These are phyloP conservation scores for Shiraia sp. DNA, from an alignment of 2,329 filamentous ascomycete species.

Conservation along the genomic window DNA sequence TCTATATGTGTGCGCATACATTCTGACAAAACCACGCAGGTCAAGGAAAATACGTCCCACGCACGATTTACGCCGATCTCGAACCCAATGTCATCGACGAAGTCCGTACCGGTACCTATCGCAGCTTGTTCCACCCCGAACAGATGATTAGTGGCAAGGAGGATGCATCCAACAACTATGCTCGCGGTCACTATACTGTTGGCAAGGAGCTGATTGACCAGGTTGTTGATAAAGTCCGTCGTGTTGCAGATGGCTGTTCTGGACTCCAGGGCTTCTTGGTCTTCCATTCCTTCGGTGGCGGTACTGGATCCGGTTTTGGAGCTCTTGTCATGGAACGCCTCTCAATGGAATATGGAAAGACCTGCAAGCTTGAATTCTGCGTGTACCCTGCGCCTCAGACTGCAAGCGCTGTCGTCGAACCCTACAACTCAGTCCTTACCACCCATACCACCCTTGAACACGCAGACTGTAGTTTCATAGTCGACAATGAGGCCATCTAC, in stretches of 20 bases:
- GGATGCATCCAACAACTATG: conserved; percentile 99
- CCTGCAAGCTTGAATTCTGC: conserved; percentile 99
- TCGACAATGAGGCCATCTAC: conserved; percentile 99
- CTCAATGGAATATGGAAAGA: conserved; percentile 99
- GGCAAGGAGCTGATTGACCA: conserved; percentile 99
- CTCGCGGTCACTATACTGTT: conserved; percentile 98
- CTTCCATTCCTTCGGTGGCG: conserved; percentile 99
- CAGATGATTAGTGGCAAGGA: conserved; percentile 99
- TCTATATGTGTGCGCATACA: too few relatives aligned
- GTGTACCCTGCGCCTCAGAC: conserved; percentile 98
- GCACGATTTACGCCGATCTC: conserved; percentile 99
- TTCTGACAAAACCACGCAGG: conserved; percentile 58
- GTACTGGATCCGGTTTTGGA: conserved; percentile 98
- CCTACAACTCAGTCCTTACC: conserved; percentile 99
- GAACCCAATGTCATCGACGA: conserved; percentile 99
- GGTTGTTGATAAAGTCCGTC: conserved; percentile 96
- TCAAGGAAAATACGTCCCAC: conserved; percentile 97
- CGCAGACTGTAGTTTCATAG: conserved; percentile 99
- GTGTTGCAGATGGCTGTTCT: conserved; percentile 93
- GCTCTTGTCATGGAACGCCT: conserved; percentile 98
- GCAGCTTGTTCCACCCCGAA: conserved; percentile 96
- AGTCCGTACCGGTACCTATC: conserved; percentile 96
- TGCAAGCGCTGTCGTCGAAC: conserved; percentile 96
- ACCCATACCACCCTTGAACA: conserved; percentile 99
- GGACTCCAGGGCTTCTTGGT: conserved; percentile 99